These are phyloP conservation scores for Trichoderma asperelloides DNA, from an alignment of 495 filamentous ascomycete species.

Conservation along the genomic window DNA sequence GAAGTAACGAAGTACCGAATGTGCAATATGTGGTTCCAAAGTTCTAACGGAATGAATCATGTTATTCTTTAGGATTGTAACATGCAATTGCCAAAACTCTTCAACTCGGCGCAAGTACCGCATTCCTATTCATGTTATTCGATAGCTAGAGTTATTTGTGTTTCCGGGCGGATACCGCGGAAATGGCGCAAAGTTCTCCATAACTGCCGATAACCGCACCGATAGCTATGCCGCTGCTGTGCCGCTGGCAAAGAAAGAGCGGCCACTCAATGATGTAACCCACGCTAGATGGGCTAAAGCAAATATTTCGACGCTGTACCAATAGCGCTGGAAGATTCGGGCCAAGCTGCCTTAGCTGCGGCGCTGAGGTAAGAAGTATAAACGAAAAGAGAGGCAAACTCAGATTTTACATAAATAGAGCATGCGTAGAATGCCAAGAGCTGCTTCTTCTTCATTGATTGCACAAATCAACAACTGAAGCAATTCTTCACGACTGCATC, in stretches of 20 bases:
- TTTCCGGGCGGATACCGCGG: not conserved
- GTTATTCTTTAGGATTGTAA: not conserved
- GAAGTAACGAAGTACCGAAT: too few species aligned
- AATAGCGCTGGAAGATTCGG: too few species aligned
- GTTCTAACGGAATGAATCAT: not conserved
- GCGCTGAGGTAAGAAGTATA: not conserved
- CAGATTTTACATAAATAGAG: not conserved
- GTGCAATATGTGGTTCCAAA: not conserved
- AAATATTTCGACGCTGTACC: too few species aligned
- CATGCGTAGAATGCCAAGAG: too few species aligned
- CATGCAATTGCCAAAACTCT: not conserved
- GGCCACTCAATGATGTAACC: not conserved
- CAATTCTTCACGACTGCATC: not conserved
- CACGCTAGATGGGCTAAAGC: not conserved
- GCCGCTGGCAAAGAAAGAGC: not conserved
- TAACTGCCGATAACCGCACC: not conserved
- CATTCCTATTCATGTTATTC: not conserved
- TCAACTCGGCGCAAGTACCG: not conserved
- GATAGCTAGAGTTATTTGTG: not conserved
- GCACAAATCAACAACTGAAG: not conserved
- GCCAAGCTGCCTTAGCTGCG: too few species aligned
- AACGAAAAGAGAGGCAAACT: not conserved
- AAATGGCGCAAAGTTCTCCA: not conserved
- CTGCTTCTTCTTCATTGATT: not conserved
- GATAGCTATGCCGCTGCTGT: not conserved